Base-by-base conservation (phyloP, 1,139 yeast genomes). In the Yamadazyma trypodendri region DNA sequence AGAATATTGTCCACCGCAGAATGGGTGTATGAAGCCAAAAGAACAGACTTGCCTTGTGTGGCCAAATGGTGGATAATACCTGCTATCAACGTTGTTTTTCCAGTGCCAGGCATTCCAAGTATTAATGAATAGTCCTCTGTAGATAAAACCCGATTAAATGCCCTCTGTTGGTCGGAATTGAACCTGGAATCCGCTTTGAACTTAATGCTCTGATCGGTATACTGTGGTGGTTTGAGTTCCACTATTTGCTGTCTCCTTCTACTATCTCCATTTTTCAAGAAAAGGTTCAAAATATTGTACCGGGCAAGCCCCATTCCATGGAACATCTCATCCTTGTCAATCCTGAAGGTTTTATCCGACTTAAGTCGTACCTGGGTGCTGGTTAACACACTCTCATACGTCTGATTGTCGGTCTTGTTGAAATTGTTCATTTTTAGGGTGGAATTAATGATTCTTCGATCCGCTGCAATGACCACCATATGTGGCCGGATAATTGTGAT, bases 21-120 rank as follows among this genome's bases (percentile, higher is more conserved):
- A 56, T 92, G 95, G 0, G 99, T 92, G 55, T 87, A 89, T 0
- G 96, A 86, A 0, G 97, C 78, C 35, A 94, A 62, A 30, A 92
- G 64, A 0, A 92, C 84, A 0, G 86, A 68, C 51, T 85, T 84
- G 2, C 79, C 80, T 25, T 72, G 72, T 1, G 60, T 59, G 0
- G 83, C 84, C 24, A 92, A 60, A 28, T 74, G 63, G 41, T 74
- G 69, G 32, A 90, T 83, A 12, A 92, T 57, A 33, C 83, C 81
- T 0, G 95, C 87, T 42, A 92, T 87, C 0, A 90, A 84, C 0
- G 97, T 90, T 0, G 98, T 92, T 55, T 94, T 92, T 12, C 99
- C 99, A 0, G 98, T 92, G 2, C 99, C 99, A 0, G 98, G 98
- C 98, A 94, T 92, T 1, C 99, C 99, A 40, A 90, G 63, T 24